Evolutionary conservation across 345 rosid genomes (phyloP).

Genomic region (Microcos paniculata): DNA sequence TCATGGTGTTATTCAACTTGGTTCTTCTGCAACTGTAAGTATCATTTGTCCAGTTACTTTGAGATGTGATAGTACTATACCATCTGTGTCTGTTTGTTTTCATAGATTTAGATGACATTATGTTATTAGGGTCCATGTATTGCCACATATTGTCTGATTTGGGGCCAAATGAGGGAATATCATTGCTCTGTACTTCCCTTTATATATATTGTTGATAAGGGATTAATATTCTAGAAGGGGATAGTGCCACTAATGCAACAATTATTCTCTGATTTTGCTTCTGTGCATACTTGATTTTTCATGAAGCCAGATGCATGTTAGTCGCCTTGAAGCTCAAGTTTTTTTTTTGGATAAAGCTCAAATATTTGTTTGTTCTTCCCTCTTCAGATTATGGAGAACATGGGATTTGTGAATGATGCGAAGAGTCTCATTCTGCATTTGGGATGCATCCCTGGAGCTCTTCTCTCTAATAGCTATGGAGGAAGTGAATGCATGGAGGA

Average conservation of each 20-base stretch:
- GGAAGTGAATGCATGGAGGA: constrained; percentile 39
- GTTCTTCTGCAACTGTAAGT: constrained; percentile 78
- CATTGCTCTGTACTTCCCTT: background rate
- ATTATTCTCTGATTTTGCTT: background rate
- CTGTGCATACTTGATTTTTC: background rate
- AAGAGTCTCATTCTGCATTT: constrained; percentile 73
- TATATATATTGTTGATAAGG: background rate
- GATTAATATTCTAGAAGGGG: background rate
- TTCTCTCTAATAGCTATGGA: constrained; percentile 51
- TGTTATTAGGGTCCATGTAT: background rate
- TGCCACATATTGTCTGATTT: background rate
- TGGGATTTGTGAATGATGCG: constrained; percentile 73
- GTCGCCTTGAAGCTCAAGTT: constrained; percentile 5
- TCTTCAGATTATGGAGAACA: constrained; percentile 79
- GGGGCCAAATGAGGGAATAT: background rate
- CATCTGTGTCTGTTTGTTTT: background rate
- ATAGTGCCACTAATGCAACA: background rate
- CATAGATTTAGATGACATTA: background rate
- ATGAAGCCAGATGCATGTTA: background rate
- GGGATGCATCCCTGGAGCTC: constrained; percentile 74
- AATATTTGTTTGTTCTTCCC: constrained; percentile 13
- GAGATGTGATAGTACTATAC: background rate
- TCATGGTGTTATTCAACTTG: constrained; percentile 91
- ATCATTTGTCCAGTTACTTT: background rate
- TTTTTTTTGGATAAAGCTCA: no score